Conservation (phyloP, 371 early-diverging fungal species). For the Dichotomocladium elegans region DNA sequence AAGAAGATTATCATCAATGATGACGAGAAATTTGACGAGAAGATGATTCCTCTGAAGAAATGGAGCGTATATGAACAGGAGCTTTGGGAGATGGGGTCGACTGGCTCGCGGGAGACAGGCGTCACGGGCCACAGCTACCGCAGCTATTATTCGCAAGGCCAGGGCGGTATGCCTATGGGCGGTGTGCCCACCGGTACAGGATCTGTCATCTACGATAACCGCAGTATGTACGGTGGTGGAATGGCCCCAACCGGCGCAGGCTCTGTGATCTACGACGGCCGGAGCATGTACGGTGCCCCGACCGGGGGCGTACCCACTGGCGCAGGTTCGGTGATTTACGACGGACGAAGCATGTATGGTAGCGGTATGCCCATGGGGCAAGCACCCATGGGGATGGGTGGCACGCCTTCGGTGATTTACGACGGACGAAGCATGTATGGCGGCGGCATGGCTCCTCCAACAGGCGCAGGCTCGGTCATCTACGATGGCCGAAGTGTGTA, state of each 20-base stretch:
- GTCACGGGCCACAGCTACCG: constrained; percentile 38
- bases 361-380: too few species aligned
- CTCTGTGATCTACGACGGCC: constrained; percentile 31
- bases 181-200: constrained; percentile 21
- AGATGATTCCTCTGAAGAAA: constrained; percentile 84
- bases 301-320: constrained; percentile 8
- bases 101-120: constrained; percentile 53
- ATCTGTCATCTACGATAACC: constrained; percentile 31
- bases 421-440: background rate
- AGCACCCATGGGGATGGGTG: too few species aligned
- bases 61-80: constrained; percentile 92
- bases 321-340: constrained; percentile 30
- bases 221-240: constrained; percentile 47
- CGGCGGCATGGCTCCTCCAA: background rate
- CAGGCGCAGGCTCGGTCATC: background rate
- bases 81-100: constrained; percentile 69
- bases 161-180: constrained; percentile 1
- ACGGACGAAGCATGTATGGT: constrained; percentile 39
- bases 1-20: constrained; percentile 65
- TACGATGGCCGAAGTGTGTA: background rate
- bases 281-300: constrained; percentile 37
- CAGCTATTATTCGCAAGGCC: constrained; percentile 28
- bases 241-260: constrained; percentile 16
- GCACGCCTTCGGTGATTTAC: background rate
- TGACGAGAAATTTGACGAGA: constrained; percentile 79